Evolutionary conservation across 2,329 filamentous ascomycete genomes (phyloP), one percentile per base, ranked within the genome.

Genomic region (Microdochium trichocladiopsis): DNA sequence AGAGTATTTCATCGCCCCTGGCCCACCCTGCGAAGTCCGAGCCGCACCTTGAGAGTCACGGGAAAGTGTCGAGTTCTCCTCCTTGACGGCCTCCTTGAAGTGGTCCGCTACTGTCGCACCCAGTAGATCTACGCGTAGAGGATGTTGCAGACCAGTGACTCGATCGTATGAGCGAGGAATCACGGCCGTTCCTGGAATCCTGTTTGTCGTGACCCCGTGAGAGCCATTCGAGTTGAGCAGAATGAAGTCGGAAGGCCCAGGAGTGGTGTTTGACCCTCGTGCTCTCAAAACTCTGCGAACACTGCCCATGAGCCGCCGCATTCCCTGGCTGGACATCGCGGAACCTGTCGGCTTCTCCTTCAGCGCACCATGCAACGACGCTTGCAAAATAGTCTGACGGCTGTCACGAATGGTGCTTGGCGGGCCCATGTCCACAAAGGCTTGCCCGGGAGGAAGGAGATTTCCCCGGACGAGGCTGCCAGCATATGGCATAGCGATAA

Each of bases 391-490:
- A 0, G 80, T 82, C 0, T 79, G 84, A 50, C 81, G 73, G 47
- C 79, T 71, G 48, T 74, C 72, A n/a, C 69, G 41, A 8, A 22
- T 18, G 16, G 41, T 45, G 12, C 41, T 45, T 5, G 80, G 76
- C 5, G 79, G 73, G 50, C 83, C 70, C 33, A 84, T 72, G 45
- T 92, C 84, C 41, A 96, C 87, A 64, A 88, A 90, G 0, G 92
- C 84, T 55, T 94, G 88, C 1, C 82, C 83, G 1, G 93, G 94
- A 16, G 91, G 89, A 55, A 95, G 81, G 5, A 96, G 66, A 53
- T 91, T 89, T 14, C 94, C 94, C 50, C 93, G 83, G 21, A 97
- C 92, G 36, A 99, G 80, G 57, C 88, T 93, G 10, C 92, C 90
- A 3, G 87, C 84, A 61, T 90, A 86, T 12, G 87, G 83, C 22